A percentile compares a stretch with the other conserved stretches of the same genome.
Evolutionary conservation across 805 yeast genomes (phyloP).

Genomic region (Pichia manshurica): DNA sequence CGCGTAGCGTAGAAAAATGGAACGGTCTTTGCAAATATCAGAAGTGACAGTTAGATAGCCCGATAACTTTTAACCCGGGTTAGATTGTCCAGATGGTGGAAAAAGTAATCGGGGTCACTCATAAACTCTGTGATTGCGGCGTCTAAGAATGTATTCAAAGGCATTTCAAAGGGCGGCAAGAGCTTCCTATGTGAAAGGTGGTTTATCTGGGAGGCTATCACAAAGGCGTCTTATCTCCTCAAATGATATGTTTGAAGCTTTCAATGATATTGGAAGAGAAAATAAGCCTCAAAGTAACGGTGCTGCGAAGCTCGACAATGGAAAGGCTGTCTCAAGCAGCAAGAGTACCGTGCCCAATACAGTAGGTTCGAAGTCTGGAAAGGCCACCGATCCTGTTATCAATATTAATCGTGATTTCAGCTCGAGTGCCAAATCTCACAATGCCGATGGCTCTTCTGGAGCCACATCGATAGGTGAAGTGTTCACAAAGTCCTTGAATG

Average conservation of each 20-base stretch:
- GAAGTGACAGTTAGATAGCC: too few species aligned
- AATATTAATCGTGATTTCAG: conserved; percentile 17
- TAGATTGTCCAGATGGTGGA: too few species aligned
- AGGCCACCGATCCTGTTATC: conserved; percentile 22
- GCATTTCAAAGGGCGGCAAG: too few species aligned
- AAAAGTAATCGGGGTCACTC: too few species aligned
- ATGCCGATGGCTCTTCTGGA: not conserved
- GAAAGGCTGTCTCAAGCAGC: not conserved
- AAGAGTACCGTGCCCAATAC: not conserved
- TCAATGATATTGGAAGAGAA: conserved; percentile 7
- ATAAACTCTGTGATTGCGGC: too few species aligned
- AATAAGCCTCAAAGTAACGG: not conserved
- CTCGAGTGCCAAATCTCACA: not conserved
- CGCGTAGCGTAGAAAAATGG: too few species aligned
- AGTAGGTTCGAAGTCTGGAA: not conserved
- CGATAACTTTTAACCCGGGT: too few species aligned
- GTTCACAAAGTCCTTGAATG: conserved; percentile 22
- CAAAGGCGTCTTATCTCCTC: conserved; percentile 8
- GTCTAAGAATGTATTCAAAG: too few species aligned
- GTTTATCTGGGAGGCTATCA: not conserved
- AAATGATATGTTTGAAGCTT: conserved; percentile 27
- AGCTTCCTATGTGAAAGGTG: too few species aligned
- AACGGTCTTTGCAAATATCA: too few species aligned
- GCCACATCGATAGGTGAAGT: conserved; percentile 16
- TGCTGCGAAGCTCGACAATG: conserved; percentile 5